Evolutionary conservation across 2,329 filamentous ascomycete species (phyloP), one percentile per base, ranked within the genome.

Genomic region (Beauveria brongniartii): DNA sequence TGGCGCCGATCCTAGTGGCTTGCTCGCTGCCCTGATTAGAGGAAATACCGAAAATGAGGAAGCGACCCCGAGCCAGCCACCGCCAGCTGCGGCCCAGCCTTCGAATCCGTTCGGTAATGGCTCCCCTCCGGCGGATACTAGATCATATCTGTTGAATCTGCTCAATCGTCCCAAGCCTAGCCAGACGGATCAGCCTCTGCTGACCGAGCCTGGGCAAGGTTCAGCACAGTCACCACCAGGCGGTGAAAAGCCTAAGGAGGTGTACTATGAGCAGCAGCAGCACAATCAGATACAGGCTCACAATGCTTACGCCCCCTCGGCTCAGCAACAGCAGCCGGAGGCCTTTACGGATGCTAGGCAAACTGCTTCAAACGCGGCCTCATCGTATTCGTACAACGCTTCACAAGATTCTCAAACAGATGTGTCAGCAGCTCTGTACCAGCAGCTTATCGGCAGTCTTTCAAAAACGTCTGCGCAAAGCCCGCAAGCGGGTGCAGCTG

Each of bases 141-240:
- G 95, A 73, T 87, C 93, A 65, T 90, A 94, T 70, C 80, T 99
- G 53, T 84, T 97, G 64, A 89, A 91, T 67, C 80, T 97, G 62
- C 82, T 99, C 65, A 94, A 92, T 69, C 87, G 89, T 54, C 86
- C 89, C 57, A 92, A 88, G 75, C 84, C 85, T 14, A 78, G 80
- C 62, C 84, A 87, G 71, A 78, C 76, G 53, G 82, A 86, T 52
- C 75, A 76, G 64, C 74, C 57, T 10, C 16, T 61, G 58, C 56
- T 77, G 63, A 69, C 72, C 57, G 79, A 81, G 63, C 68, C 74
- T 14, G 71, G 48, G 74, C 47, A 47, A 30, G 46, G 77, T 28
- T 70, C 71, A 65, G 77, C 73, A 59, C 70, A 75, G 64, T 80
- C 79, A 6, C 78, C 80, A 5, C 76, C 79, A 63, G 79, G 78